phyloP scores from a whole-genome alignment of 768 basidiomycete species.

The Xanthoconium purpureum region DNA sequence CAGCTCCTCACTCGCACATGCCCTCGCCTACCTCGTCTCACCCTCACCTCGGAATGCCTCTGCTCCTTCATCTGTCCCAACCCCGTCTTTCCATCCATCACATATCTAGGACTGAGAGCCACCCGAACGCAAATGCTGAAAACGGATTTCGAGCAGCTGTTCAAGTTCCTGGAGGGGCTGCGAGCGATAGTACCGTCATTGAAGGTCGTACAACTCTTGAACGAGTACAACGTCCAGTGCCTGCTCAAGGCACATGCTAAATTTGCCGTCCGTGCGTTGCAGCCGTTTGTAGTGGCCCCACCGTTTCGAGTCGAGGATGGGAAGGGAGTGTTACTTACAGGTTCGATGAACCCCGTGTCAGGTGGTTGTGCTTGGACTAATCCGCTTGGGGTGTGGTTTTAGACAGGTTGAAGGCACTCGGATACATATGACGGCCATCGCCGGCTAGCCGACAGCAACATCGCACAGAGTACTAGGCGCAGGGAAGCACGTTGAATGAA shows the following conservation, averaged over 20 bases:
- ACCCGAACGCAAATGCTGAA: background rate
- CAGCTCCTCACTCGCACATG: constrained; percentile 11
- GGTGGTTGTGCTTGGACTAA: background rate
- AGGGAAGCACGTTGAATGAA: too few relatives aligned
- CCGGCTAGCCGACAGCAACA: background rate
- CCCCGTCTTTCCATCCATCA: constrained; percentile 13
- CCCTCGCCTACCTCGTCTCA: constrained; percentile 20
- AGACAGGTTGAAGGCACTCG: constrained; percentile 14
- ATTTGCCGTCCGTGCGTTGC: constrained; percentile 7
- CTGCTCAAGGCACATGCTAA: constrained; percentile 17
- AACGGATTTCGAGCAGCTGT: constrained; percentile 3
- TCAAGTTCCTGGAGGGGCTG: constrained; percentile 13
- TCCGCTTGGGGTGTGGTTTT: background rate
- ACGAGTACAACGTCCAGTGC: constrained; percentile 12
- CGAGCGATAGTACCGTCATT: constrained; percentile 14
- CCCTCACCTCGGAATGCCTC: constrained; percentile 6
- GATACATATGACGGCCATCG: background rate
- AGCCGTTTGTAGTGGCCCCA: background rate
- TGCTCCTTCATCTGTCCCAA: background rate
- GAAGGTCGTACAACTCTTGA: constrained; percentile 20
- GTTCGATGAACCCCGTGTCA: constrained; percentile 1
- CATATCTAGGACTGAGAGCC: constrained; percentile 15
- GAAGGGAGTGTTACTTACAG: constrained; percentile 20
- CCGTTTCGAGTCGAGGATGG: constrained; percentile 25
- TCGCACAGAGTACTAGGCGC: too few relatives aligned